Conservation (phyloP, 345 rosid genomes). For the Corchorus olitorius region DNA sequence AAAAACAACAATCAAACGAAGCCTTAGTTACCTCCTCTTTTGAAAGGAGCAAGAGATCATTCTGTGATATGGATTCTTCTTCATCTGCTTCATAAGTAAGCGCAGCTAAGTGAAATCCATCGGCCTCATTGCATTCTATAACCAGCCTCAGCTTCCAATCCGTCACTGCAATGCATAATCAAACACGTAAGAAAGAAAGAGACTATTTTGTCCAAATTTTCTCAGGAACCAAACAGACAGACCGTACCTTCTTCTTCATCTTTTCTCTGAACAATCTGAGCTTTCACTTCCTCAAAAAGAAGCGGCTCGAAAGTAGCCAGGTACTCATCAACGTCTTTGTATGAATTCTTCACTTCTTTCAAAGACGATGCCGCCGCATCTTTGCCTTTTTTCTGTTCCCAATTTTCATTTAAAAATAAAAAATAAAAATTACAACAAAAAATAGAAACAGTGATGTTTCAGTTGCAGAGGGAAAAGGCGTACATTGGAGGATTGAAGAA, state of each 20-base stretch:
- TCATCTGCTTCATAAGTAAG: slow-evolving; percentile 61
- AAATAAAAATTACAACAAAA: neutral
- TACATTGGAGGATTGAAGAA: slow-evolving; percentile 53
- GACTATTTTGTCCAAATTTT: neutral
- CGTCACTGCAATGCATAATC: slow-evolving; percentile 41
- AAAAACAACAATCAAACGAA: neutral
- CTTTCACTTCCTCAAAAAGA: slow-evolving; percentile 88
- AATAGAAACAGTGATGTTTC: neutral
- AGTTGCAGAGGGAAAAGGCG: neutral
- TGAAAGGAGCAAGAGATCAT: slow-evolving; percentile 84
- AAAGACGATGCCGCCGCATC: slow-evolving; percentile 36
- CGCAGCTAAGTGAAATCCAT: slow-evolving; percentile 62
- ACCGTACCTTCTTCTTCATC: slow-evolving; percentile 75
- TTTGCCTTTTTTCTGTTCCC: slow-evolving; percentile 35
- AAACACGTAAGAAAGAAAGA: neutral
- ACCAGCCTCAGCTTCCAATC: slow-evolving; percentile 70
- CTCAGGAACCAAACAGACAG: slow-evolving; percentile 4
- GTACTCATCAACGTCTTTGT: slow-evolving; percentile 73
- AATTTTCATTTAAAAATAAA: neutral
- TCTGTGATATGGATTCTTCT: slow-evolving; percentile 57
- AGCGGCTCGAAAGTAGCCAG: slow-evolving; percentile 83
- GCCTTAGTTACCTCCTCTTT: slow-evolving; percentile 61
- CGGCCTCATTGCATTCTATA: slow-evolving; percentile 69
- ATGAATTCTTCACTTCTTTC: slow-evolving; percentile 62
- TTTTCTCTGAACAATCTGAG: slow-evolving; percentile 76